Base-by-base conservation (phyloP, 208 protist species). In the Crithidia fasciculata region DNA sequence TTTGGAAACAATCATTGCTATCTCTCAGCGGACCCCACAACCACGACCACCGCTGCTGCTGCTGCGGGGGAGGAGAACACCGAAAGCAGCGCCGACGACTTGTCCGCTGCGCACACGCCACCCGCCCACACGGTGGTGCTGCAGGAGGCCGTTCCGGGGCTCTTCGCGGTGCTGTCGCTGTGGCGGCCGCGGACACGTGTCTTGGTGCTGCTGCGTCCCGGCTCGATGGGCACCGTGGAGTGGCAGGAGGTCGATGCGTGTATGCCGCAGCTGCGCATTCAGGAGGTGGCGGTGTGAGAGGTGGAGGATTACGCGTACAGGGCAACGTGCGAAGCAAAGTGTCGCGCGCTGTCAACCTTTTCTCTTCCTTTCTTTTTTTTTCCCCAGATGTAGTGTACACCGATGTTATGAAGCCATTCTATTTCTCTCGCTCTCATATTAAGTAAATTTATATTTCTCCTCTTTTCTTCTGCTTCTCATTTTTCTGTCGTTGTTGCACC, bases 1-100 rank as follows among this genome's bases (percentile, higher is more conserved):
- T 68, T 55, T 9, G 62, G 49, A 5, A 68, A 68, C 62, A 57
- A 68, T 13, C 62, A 68, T 28, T 68, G 49, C 37, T 68, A 68
- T 12, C 62, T 55, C 49, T 36, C 62, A 2, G 37, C 10, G 19
- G 45, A n/a, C 44, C 7, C 45, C 45, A 49, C 9, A 8, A 2
- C 9, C 45, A 13, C 45, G 12, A 2, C 7, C 9, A 49, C 9
- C 9, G 45, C 7, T 8, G 45, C 45, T 8, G 45, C 45, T 49
- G 45, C 12, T 0, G 7, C 45, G 45, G 45, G 9, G 45, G 7
- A 8, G 2, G 7, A 49, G 7, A 13, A 49, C 2, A 49, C 45
- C 45, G 45, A 13, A 49, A 49, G 12, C 9, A 13, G 12, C 45
- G 12, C 7, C 45, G 12, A 13, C 45, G 45, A 49, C 12, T 49